Evolutionary conservation across 257 asterid species (phyloP).

Genomic region (Catharanthus roseus): DNA sequence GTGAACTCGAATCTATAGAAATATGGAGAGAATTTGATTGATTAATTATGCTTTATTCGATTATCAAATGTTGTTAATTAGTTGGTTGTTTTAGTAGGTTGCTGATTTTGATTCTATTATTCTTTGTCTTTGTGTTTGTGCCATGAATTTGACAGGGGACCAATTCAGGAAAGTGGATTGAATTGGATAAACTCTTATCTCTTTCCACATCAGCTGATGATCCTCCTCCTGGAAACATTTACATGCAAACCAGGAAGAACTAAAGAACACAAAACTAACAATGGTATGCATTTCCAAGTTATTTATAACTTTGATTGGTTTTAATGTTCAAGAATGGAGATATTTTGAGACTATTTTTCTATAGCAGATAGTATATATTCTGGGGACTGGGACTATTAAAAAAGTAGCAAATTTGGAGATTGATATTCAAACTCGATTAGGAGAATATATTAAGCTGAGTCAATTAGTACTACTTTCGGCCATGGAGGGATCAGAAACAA

Average conservation of each 20-base stretch:
- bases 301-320: not conserved
- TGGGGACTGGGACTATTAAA: not conserved
- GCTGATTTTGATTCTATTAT: slow-evolving; percentile 15
- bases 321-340: slow-evolving; percentile 10
- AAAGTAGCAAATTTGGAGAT: not conserved
- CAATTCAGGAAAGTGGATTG: slow-evolving; percentile 10
- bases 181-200: slow-evolving; percentile 47
- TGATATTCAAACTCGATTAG: not conserved
- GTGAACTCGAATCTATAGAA: slow-evolving; percentile 3
- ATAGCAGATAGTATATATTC: not conserved
- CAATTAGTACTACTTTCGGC: slow-evolving; percentile 2
- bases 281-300: slow-evolving; percentile 1
- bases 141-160: slow-evolving; percentile 19
- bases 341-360: slow-evolving; percentile 17
- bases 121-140: slow-evolving; percentile 4
- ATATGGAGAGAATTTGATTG: not conserved
- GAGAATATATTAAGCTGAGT: not conserved
- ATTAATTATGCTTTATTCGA: not conserved
- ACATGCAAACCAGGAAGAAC: not conserved
- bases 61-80: not conserved
- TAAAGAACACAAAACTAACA: not conserved
- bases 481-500: not conserved
- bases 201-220: slow-evolving; percentile 51
- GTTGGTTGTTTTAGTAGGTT: not conserved
- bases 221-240: slow-evolving; percentile 20